Evolutionary conservation across 1,284 basidiomycete genomes (phyloP), one percentile per base, ranked within the genome.

Genomic region (Vanrija humicola): DNA sequence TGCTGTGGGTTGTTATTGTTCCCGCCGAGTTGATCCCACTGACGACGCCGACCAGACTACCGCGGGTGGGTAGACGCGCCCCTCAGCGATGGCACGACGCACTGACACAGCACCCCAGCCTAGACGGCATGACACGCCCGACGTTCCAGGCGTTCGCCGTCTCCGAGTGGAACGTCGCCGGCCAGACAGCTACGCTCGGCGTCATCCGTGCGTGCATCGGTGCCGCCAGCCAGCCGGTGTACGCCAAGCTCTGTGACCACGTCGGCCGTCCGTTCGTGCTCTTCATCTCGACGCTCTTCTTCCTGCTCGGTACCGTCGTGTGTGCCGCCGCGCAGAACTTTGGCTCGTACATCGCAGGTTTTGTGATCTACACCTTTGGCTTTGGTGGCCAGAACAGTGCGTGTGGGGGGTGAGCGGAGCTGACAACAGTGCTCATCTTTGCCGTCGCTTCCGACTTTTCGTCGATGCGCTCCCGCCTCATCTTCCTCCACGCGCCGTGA

Each of bases 191-290:
- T 0, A 54, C 42, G 12, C 46, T 58, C 38, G 42, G 42, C 19
- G 56, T 58, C 16, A 46, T 43, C 25, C 52, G 52, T 42, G 75
- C 77, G 1, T 78, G 80, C 65, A 77, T 81, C 53, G 78, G 84
- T 50, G 83, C 84, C 19, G 80, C 84, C 38, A 82, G 87, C 25
- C 90, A 90, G 75, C 89, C 89, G 1, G 80, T 89, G 43, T 85
- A 89, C 64, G 89, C 89, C 3, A 90, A 89, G 74, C 73, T 90
- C 29, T 83, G 87, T 5, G 88, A 91, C 67, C 82, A 87, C 28
- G 67, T 80, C 10, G 80, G 80, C 3, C 46, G 46, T 15, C 19
- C 46, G 16, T 48, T 39, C 19, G 46, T 78, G 45, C 52, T 78
- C 45, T 34, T 64, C 26, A 62, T 73, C 54, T 66, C 67, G 16